Conservation (phyloP, 148 eudicot species). For the Rhododendron henanense region DNA sequence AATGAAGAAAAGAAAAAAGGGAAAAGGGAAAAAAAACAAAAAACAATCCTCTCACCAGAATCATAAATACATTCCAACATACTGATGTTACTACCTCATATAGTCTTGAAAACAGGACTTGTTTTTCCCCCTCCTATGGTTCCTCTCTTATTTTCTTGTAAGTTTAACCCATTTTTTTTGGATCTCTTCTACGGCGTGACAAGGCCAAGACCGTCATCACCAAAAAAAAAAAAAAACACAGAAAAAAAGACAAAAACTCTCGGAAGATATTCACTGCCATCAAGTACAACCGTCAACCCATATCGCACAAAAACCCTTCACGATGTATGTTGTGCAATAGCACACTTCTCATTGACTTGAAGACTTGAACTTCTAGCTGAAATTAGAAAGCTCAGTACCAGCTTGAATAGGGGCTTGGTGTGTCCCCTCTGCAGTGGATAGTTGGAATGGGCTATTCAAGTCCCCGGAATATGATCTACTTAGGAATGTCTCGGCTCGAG, state of each 20-base stretch:
- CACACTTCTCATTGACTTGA: constrained; percentile 9
- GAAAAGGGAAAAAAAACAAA: not conserved
- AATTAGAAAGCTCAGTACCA: constrained; percentile 9
- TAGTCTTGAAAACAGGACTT: not conserved
- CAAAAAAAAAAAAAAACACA: no score
- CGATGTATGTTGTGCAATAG: not conserved
- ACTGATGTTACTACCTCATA: constrained; percentile 7
- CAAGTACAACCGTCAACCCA: not conserved
- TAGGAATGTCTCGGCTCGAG: constrained; percentile 10
- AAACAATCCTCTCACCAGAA: not conserved
- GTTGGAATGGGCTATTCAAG: constrained; percentile 21
- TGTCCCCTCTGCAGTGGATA: constrained; percentile 14
- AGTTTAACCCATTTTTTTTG: not conserved
- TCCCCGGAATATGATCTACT: constrained; percentile 40
- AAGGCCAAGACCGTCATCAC: constrained; percentile 5
- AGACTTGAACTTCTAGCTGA: constrained; percentile 7
- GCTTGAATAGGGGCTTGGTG: constrained; percentile 6
- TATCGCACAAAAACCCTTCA: not conserved
- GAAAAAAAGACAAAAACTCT: not conserved
- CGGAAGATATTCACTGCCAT: not conserved
- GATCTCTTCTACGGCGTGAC: not conserved
- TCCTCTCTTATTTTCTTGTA: not conserved
- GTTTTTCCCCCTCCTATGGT: not conserved
- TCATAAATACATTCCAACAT: constrained; percentile 9
- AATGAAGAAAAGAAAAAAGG: not conserved